These are phyloP conservation scores for Toxoplasma gondii DNA, from an alignment of 169 alveolate species.

Conservation along the genomic window DNA sequence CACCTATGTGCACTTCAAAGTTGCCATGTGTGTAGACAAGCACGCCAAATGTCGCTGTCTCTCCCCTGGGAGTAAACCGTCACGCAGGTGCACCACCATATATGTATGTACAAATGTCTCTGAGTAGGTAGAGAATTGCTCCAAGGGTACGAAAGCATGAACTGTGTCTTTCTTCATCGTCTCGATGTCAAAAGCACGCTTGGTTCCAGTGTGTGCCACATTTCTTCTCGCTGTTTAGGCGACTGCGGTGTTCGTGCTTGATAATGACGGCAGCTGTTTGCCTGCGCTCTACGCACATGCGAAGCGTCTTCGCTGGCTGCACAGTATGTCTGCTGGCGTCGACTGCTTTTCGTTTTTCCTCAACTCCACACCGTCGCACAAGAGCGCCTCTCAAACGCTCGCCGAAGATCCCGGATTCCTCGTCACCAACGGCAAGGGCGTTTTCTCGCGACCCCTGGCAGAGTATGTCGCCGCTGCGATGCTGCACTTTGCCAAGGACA, in stretches of 20 bases:
- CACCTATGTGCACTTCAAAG: not conserved
- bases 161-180: not conserved
- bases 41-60: not conserved
- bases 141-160: not conserved
- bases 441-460: slow-evolving; percentile 67
- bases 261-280: not conserved
- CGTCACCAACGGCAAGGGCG: slow-evolving; percentile 74
- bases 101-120: not conserved
- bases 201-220: not conserved
- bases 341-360: slow-evolving; percentile 3
- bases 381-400: not conserved
- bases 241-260: not conserved
- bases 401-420: slow-evolving; percentile 39
- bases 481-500: slow-evolving; percentile 71
- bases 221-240: not conserved
- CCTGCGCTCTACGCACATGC: not conserved
- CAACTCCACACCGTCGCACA: not conserved
- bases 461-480: slow-evolving; percentile 72
- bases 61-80: not conserved
- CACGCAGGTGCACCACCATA: not conserved
- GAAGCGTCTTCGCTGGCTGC: slow-evolving; percentile 56
- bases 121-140: not conserved
- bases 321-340: slow-evolving; percentile 61
- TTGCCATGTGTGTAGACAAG: not conserved
- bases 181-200: too few relatives aligned